Base-by-base conservation (phyloP, 305 asterid species). In the Fraxinus latifolia region DNA sequence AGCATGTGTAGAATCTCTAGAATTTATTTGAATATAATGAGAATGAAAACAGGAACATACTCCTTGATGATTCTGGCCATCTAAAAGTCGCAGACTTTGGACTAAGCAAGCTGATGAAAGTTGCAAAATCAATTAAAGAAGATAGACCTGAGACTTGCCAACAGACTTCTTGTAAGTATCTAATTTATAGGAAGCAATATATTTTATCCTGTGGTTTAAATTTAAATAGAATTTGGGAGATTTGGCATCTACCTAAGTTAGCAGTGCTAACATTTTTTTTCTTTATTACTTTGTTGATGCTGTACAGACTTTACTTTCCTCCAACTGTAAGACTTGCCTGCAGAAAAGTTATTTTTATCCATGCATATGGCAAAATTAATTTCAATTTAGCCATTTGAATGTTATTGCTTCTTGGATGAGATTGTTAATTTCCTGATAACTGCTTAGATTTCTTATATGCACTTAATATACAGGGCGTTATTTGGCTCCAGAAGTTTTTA, bases 61-160 rank as follows among this genome's bases (percentile, higher is more conserved):
- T 93, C 81, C 92, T 90, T 77, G 97, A 92, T 86, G 97, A 92
- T 88, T 91, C 97, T 85, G 97, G 95, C 67, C 97, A 91, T 90
- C 91, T 94, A 86, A 94, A 94, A 89, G 97, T 94, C 84, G 98
- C 96, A 77, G 98, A 94, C 83, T 94, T 94, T 83, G 98, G 98
- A 87, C 86, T 94, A 76, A 94, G 97, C 90, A 90, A 94, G 88
- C 88, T 92, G 80, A 84, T 94, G 82, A 83, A 77, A 82, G 93
- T 90, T 82, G 85, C 94, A 80, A 89, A 88, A 83, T 80, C 94
- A 81, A 79, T 92, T 29, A 93, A 87, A 88, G 96, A 93, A 88
- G 95, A 87, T 81, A 91, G 78, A 83, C 90, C 91, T 39, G 74
- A 83, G 72, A 80, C 87, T 60, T 72, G 80, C 82, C 89, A 91